Percentiles rank a stretch among this genome's conserved stretches.
Evolutionary conservation across 106 monocot genomes (phyloP).

Genomic region (Dendrobium catenatum): DNA sequence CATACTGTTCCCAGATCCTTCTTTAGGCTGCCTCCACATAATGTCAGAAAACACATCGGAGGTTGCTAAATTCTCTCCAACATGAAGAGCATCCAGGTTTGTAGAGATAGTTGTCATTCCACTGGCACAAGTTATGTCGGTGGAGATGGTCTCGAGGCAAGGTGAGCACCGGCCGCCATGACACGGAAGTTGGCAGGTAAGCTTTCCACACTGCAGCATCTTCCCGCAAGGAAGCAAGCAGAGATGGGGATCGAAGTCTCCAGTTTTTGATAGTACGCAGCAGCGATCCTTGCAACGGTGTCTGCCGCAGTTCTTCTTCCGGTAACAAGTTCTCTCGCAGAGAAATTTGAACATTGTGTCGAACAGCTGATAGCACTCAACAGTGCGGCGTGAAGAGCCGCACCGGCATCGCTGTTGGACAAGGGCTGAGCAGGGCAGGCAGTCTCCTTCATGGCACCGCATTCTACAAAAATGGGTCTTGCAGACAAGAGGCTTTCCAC

Average conservation of each 20-base stretch:
- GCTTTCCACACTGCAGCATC: conserved; percentile 51
- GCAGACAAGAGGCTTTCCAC: conserved; percentile 63
- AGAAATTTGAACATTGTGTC: conserved; percentile 33
- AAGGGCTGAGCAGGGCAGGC: conserved; percentile 46
- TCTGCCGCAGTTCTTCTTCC: conserved; percentile 85
- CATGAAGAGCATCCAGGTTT: conserved; percentile 64
- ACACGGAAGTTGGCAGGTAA: conserved; percentile 73
- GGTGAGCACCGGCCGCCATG: conserved; percentile 88
- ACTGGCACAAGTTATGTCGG: conserved; percentile 84
- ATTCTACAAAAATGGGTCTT: conserved; percentile 50
- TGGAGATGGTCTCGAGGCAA: conserved; percentile 76
- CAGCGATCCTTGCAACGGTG: conserved; percentile 85
- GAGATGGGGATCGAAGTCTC: conserved; percentile 76
- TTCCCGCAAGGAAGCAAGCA: conserved; percentile 38
- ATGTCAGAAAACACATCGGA: conserved; percentile 57
- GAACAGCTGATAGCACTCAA: conserved; percentile 58
- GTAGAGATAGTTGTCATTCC: conserved; percentile 59
- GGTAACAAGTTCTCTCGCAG: conserved; percentile 76
- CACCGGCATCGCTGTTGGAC: conserved; percentile 86
- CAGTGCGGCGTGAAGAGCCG: conserved; percentile 45
- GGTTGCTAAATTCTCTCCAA: conserved; percentile 51
- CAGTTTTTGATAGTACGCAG: conserved; percentile 43
- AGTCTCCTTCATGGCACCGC: conserved; percentile 74
- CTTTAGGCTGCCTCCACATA: conserved; percentile 56
- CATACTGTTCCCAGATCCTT: background rate